Percentiles rank a stretch among this genome's conserved stretches.
Conservation (phyloP, 1,284 basidiomycete species). For the Moniliophthora roreri region DNA sequence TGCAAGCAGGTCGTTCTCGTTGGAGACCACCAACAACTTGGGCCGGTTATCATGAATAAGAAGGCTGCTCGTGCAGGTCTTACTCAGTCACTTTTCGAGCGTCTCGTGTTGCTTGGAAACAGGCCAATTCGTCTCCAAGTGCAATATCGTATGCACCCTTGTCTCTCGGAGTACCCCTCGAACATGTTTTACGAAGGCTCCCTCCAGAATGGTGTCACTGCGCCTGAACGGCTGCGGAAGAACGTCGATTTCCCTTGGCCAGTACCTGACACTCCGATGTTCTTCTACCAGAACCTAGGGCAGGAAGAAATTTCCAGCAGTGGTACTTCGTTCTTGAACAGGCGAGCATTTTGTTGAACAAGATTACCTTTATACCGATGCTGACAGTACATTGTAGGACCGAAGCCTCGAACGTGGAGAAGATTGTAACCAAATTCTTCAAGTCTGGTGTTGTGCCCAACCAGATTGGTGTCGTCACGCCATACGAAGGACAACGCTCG, state of each 20-base stretch:
- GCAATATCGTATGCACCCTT: conserved; percentile 99
- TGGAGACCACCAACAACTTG: conserved; percentile 95
- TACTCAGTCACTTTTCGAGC: conserved; percentile 97
- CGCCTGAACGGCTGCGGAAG: conserved; percentile 94
- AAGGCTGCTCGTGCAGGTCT: conserved; percentile 97
- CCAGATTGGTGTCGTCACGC: conserved; percentile 98
- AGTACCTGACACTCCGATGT: conserved; percentile 97
- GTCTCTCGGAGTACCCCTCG: conserved; percentile 97
- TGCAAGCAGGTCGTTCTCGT: conserved; percentile 99
- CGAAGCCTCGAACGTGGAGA: conserved; percentile 98
- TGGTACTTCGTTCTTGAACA: conserved; percentile 97
- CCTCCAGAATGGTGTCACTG: conserved; percentile 98
- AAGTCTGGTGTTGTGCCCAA: conserved; percentile 94
- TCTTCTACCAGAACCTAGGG: conserved; percentile 99
- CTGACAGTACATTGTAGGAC: conserved; percentile 55
- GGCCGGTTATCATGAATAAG: conserved; percentile 99
- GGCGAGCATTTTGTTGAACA: conserved; percentile 42
- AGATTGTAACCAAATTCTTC: conserved; percentile 99
- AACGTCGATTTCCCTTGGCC: conserved; percentile 99
- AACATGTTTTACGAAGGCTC: conserved; percentile 99
- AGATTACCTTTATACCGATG: conserved; percentile 6
- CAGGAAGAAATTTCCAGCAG: conserved; percentile 99
- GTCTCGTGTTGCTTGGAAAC: conserved; percentile 93
- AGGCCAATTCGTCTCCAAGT: conserved; percentile 98
- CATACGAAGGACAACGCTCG: conserved; percentile 98